A percentile compares a stretch with the other conserved stretches of the same genome.
These are phyloP conservation scores for Roridomyces roridus DNA, from an alignment of 768 basidiomycete species.

Conservation along the genomic window DNA sequence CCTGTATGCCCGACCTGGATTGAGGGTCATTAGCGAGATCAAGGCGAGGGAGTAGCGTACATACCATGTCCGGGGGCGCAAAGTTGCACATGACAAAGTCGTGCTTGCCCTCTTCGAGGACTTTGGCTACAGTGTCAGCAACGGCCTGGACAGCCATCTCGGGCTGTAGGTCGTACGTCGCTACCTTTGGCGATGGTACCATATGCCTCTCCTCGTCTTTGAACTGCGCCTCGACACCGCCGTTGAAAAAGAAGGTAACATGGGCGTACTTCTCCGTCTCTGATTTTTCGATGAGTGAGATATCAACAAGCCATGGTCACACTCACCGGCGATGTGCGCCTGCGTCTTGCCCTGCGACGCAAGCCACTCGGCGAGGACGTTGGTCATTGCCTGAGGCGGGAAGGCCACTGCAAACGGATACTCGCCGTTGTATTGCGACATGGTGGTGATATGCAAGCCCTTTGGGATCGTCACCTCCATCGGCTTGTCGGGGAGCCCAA, in stretches of 20 bases:
- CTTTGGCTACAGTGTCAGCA: slow-evolving; percentile 89
- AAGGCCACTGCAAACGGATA: slow-evolving; percentile 91
- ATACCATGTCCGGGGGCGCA: slow-evolving; percentile 94
- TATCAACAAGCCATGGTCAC: too few species aligned
- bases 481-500: too few species aligned
- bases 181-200: slow-evolving; percentile 92
- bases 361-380: not conserved
- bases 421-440: slow-evolving; percentile 92
- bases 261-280: too few species aligned
- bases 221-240: slow-evolving; percentile 94
- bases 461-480: slow-evolving; percentile 84
- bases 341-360: not conserved
- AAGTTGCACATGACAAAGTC: slow-evolving; percentile 99
- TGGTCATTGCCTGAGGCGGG: slow-evolving; percentile 60
- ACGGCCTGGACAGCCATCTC: slow-evolving; percentile 90
- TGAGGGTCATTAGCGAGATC: not conserved
- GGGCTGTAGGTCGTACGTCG: slow-evolving; percentile 91
- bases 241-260: slow-evolving; percentile 98
- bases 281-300: slow-evolving; percentile 96
- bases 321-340: not conserved
- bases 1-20: slow-evolving; percentile 89
- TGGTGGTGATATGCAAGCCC: slow-evolving; percentile 88
- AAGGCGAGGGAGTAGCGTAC: slow-evolving; percentile 19
- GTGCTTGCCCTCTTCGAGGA: slow-evolving; percentile 69
- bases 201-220: slow-evolving; percentile 80